Evolutionary conservation across 306 rosid species (phyloP).

Genomic region (Purshia tridentata): DNA sequence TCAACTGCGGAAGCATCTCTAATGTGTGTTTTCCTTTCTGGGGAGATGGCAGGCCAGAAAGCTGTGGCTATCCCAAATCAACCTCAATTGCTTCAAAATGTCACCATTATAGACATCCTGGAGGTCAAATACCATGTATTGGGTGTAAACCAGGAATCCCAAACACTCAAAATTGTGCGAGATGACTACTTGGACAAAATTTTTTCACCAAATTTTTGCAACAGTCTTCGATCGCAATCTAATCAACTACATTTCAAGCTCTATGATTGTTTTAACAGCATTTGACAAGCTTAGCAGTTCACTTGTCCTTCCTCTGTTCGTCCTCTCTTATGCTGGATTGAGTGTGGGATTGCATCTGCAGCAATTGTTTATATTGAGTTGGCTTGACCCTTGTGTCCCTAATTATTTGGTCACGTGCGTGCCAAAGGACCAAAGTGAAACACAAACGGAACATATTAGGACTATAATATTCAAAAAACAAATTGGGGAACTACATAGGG

Average conservation of each 20-base stretch:
- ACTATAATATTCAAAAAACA: too few species aligned
- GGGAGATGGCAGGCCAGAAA: constrained; percentile 32
- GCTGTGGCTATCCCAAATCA: constrained; percentile 48
- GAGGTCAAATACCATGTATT: constrained; percentile 31
- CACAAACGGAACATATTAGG: too few species aligned
- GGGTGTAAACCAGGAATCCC: neutral
- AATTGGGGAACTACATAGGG: too few species aligned
- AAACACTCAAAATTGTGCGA: constrained; percentile 38
- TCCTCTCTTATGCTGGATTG: too few species aligned
- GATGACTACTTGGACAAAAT: constrained; percentile 21
- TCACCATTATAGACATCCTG: constrained; percentile 29
- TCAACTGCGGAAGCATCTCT: constrained; percentile 27
- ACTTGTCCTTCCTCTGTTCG: constrained; percentile 7
- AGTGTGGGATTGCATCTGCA: too few species aligned
- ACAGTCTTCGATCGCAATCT: constrained; percentile 28
- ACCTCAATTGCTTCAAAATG: constrained; percentile 27
- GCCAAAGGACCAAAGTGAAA: too few species aligned
- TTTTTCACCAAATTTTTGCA: constrained; percentile 29
- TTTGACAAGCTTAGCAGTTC: neutral
- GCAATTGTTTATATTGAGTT: too few species aligned
- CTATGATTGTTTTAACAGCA: constrained; percentile 30
- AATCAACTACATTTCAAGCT: constrained; percentile 16
- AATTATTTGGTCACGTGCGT: too few species aligned
- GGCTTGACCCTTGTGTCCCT: too few species aligned
- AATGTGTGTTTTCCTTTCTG: constrained; percentile 36